Evolutionary conservation across 2,329 filamentous ascomycete species (phyloP), one percentile per base, ranked within the genome.

Genomic region (Chalaropsis thielavioides): DNA sequence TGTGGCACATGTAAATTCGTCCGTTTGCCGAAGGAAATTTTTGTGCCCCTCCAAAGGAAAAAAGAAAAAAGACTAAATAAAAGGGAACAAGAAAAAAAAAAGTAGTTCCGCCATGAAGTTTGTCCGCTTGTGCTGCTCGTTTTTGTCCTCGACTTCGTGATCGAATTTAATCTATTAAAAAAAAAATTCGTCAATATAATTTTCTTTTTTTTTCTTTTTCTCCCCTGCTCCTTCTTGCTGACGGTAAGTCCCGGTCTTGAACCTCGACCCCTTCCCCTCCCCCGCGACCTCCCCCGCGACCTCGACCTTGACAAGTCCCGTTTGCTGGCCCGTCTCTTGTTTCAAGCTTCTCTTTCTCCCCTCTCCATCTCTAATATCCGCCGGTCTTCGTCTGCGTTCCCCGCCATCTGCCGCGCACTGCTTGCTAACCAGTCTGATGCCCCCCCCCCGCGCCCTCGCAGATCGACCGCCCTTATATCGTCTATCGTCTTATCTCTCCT

Each of bases 381-480:
- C 27, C 54, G 54, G 54, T 58, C 54, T 58, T 58, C 54, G 54
- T 38, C 54, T 38, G 24, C 54, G 15, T 58, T 58, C 54, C 54
- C 54, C 54, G 54, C 24, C 27, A 10, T 38, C 54, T 58, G 54
- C 27, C 54, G 54, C 54, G 54, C 54, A 58, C 54, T 58, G 54
- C 54, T 35, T 58, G 54, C n/a, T 35, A 31, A 58, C 54, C 24
- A 58, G 54, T 58, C 54, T 38, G 54, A 58, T 17, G 24, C 54
- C 46, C 22, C 17, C 46, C 46, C 46, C 19, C 27, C 27, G 24
- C 54, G n/a, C 6, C 31, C 54, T 58, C 54, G 17, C 54, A 58
- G 54, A 58, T 58, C 54, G 17, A 19, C 54, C 54, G 31, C 24
- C 10, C 8, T 22, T 59, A 4, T 38, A 8, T 38, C 43, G 43